These are phyloP conservation scores for Wickerhamiella sergipiensis DNA, from an alignment of 805 yeast species.

Conservation along the genomic window DNA sequence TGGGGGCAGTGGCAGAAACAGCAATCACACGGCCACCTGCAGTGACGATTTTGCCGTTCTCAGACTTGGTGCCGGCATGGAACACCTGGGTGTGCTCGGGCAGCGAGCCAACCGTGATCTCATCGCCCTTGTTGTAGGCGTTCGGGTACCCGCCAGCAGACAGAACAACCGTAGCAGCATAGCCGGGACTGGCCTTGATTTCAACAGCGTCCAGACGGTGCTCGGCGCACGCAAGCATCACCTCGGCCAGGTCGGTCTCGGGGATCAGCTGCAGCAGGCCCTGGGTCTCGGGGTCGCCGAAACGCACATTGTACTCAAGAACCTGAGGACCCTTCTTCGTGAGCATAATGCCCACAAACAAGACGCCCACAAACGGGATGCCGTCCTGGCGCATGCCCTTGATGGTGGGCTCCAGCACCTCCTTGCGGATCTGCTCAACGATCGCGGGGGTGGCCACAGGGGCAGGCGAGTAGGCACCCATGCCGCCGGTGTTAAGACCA, in stretches of 20 bases:
- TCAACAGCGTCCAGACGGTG: constrained; percentile 80
- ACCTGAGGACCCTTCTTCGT: constrained; percentile 85
- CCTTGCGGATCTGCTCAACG: constrained; percentile 51
- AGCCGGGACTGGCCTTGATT: constrained; percentile 36
- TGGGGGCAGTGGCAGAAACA: constrained; percentile 67
- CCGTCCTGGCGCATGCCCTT: constrained; percentile 95
- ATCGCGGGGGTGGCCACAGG: constrained; percentile 79
- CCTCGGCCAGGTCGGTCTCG: constrained; percentile 84
- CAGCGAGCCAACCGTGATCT: constrained; percentile 44
- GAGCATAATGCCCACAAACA: constrained; percentile 91
- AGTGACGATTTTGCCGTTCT: constrained; percentile 53
- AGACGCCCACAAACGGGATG: constrained; percentile 86
- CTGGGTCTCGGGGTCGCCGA: constrained; percentile 99
- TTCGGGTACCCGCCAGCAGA: constrained; percentile 98
- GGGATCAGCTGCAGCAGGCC: constrained; percentile 74
- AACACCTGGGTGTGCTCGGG: constrained; percentile 60
- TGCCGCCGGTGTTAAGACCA: constrained; percentile 97
- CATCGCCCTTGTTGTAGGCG: constrained; percentile 72
- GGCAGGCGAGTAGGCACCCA: constrained; percentile 99
- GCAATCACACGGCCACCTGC: constrained; percentile 97
- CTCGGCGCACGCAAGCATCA: constrained; percentile 87
- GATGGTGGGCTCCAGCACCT: constrained; percentile 80
- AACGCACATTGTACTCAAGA: constrained; percentile 91
- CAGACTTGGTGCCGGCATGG: constrained; percentile 83
- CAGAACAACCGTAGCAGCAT: constrained; percentile 85